Base-by-base conservation (phyloP, 768 basidiomycete species). In the Pulveroboletus ravenelii region DNA sequence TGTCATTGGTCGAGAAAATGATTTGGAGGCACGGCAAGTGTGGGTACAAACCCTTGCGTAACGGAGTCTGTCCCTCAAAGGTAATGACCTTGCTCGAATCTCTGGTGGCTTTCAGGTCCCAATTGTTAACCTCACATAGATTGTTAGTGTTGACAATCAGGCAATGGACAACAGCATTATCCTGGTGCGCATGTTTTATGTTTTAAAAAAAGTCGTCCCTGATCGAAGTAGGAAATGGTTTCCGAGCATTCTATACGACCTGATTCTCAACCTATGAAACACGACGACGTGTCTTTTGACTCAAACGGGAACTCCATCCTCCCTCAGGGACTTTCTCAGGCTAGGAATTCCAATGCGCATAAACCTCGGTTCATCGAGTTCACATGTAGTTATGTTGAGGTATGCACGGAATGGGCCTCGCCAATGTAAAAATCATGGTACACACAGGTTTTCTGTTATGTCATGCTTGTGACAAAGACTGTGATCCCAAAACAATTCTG, bases 351-450 rank as follows among this genome's bases (percentile, higher is more conserved):
- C 29, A 71, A 69, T 1, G 71, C 69, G 46, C 53, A 69, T 45
- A 93, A 90, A 64, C 90, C 89, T 12, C 78, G 79, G n/a, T 91
- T 93, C 60, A 74, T 78, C 0, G 87, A 93, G 47, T 93, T 87
- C 62, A 73, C 80, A 1, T 93, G 85, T 59, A 75, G 70, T 46
- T 66, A 82, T 53, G 57, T 70, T 8, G 85, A 90, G 74, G 90
- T 89, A 37, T 10, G 70, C 54, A 39, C 5, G 12, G 18, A 14
- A n/a, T 14, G 6, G 5, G 7, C 14, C 12, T 32, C 23, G 41
- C 5, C 6, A 7, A 42, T 10, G 18, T 12, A 5, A 17, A 25
- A 17, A 31, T 59, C 29, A 52, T 31, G 23, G 8, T 36, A 6
- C 14, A 6, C 31, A 23, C 30, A 93, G 89, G 87, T 94, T 25